Base-by-base conservation (phyloP, 2,329 filamentous ascomycete genomes). In the Pyrenophora tritici-repentis region DNA sequence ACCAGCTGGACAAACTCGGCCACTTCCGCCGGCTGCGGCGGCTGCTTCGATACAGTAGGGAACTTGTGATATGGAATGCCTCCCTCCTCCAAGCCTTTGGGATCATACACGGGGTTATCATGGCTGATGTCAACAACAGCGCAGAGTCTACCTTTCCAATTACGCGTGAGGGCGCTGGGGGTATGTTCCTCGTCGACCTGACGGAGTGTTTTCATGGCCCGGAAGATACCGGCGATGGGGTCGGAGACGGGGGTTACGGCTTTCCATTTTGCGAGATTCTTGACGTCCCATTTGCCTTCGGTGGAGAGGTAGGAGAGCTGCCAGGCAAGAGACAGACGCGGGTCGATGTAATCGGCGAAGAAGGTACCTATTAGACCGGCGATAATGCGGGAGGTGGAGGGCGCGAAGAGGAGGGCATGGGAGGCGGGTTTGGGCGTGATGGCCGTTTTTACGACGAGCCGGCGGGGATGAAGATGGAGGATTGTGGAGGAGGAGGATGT, bases 281-380 rank as follows among this genome's bases (percentile, higher is more conserved):
- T 97, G 61, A 97, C 91, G 67, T 97, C 93, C 93, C 93, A 97
- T 76, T 97, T 97, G 3, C 92, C 92, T 61, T 91, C 89, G 1
- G 88, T 90, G 2, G 89, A 90, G 18, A 97, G 84, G 65, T 94
- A 88, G 63, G 93, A 89, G 13, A 97, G 79, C 73, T 97, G 93
- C 92, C 93, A 97, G 36, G 88, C 90, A 22, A 93, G 83, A 1
- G 86, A 89, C 12, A 97, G 82, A 7, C 91, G 86, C 8, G 85
- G 81, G 8, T 92, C 92, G 46, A 97, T 81, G 63, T 91, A 83
- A 3, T 81, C 79, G 14, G 85, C 80, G 22, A 97, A 81, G 66
- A 97, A 97, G 56, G 89, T 86, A 52, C 91, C 88, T 44, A 97
- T 86, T 1, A 95, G 80, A 0, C 91, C 91, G 1, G 90, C 87